Percentiles rank a stretch among this genome's conserved stretches.
Evolutionary conservation across 2,329 filamentous ascomycete genomes (phyloP).

Genomic region (Fusarium denticulatum): DNA sequence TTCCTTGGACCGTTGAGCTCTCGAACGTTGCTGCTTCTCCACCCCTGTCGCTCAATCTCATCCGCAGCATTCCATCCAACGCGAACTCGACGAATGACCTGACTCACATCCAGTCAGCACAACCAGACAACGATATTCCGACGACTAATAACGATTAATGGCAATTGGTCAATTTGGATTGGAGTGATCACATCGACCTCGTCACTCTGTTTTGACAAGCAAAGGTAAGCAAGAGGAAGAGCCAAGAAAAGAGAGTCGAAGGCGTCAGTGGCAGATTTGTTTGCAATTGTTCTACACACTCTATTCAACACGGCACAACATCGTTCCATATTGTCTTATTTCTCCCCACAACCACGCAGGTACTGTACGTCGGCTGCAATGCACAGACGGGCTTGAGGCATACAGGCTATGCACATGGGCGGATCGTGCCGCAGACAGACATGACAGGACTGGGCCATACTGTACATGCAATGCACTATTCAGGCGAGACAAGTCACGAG

Average conservation of each 20-base stretch:
- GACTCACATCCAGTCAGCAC: constrained; percentile 15
- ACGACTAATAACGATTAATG: constrained; percentile 1
- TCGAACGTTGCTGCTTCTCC: constrained; percentile 8
- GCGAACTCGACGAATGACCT: constrained; percentile 20
- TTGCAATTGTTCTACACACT: constrained; percentile 11
- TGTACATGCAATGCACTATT: constrained; percentile 8
- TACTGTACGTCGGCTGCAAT: constrained; percentile 17
- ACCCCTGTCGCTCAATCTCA: constrained; percentile 11
- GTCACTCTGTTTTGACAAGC: not conserved
- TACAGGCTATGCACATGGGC: constrained; percentile 18
- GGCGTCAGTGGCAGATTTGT: constrained; percentile 18
- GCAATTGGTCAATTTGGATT: constrained; percentile 4
- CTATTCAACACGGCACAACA: constrained; percentile 1
- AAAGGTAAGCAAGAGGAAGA: constrained; percentile 31
- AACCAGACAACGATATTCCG: constrained; percentile 27
- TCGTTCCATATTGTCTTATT: constrained; percentile 15
- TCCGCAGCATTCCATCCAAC: constrained; percentile 28
- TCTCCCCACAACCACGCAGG: constrained; percentile 29
- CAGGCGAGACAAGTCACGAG: constrained; percentile 23
- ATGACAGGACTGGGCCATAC: not conserved
- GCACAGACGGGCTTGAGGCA: constrained; percentile 16
- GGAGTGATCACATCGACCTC: not conserved
- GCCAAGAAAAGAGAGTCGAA: not conserved
- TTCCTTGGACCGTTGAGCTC: constrained; percentile 4
- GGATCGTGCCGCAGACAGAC: constrained; percentile 24